Conservation (phyloP, 306 rosid genomes). For the Hippophae tibetana region DNA sequence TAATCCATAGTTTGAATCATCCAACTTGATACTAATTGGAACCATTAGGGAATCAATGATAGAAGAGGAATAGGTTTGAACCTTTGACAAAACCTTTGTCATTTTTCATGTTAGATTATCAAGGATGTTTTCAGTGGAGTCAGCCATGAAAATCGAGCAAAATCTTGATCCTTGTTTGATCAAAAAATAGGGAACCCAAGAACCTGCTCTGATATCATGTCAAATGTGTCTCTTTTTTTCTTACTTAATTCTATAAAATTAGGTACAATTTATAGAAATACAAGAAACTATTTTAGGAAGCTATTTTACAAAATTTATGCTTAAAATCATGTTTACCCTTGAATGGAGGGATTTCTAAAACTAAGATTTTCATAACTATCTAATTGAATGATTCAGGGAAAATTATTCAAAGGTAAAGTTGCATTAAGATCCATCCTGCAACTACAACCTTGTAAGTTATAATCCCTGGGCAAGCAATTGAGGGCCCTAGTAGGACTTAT, state of each 20-base stretch:
- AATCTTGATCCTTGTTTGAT: background rate
- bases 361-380: background rate
- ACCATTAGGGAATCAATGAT: background rate
- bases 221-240: background rate
- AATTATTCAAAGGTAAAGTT: too few relatives aligned
- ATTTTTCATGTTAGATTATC: background rate
- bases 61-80: background rate
- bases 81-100: background rate
- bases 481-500: too few relatives aligned
- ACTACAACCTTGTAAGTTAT: too few relatives aligned
- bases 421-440: too few relatives aligned
- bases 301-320: background rate
- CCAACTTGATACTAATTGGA: constrained; percentile 7
- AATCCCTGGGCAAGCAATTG: too few relatives aligned
- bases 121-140: background rate
- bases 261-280: background rate
- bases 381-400: too few relatives aligned
- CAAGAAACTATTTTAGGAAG: background rate
- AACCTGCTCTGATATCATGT: background rate
- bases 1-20: constrained; percentile 10
- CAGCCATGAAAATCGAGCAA: background rate
- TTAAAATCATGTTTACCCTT: background rate
- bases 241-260: background rate
- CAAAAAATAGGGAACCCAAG: background rate
- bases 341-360: background rate